Evolutionary conservation across 768 basidiomycete species (phyloP).

Genomic region (Naganishia friedmannii): DNA sequence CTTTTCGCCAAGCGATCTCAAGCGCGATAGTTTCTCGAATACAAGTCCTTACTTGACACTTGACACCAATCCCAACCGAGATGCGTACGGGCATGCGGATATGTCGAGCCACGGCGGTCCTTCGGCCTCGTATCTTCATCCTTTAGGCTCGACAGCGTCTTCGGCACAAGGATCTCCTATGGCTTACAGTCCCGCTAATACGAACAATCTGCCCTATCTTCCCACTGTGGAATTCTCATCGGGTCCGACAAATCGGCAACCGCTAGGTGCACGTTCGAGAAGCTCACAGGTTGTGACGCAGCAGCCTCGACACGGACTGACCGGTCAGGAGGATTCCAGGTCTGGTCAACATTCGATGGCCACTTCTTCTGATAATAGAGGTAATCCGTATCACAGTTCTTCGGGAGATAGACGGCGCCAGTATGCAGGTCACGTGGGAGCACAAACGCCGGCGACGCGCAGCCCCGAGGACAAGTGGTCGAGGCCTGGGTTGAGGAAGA

Average conservation of each 20-base stretch:
- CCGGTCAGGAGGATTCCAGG: not conserved
- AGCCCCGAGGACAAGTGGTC: constrained; percentile 26
- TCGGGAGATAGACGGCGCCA: constrained; percentile 20
- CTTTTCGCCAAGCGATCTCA: not conserved
- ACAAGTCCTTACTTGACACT: not conserved
- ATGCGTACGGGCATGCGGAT: constrained; percentile 4
- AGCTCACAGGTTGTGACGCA: not conserved
- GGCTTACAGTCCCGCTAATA: constrained; percentile 21
- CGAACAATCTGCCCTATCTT: constrained; percentile 21
- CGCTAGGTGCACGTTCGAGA: not conserved
- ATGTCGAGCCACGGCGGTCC: not conserved
- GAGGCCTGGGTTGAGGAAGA: constrained; percentile 67
- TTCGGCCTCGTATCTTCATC: not conserved
- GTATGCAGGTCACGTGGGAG: constrained; percentile 10
- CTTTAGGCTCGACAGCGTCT: constrained; percentile 7
- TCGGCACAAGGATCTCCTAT: constrained; percentile 8
- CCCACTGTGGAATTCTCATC: not conserved
- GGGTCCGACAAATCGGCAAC: not conserved
- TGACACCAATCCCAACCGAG: constrained; percentile 17
- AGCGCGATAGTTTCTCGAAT: constrained; percentile 5
- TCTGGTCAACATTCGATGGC: not conserved
- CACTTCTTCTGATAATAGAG: constrained; percentile 3
- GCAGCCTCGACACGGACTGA: not conserved
- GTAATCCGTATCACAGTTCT: constrained; percentile 42
- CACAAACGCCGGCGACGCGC: constrained; percentile 18